Evolutionary conservation across 2,329 filamentous ascomycete species (phyloP), one percentile per base, ranked within the genome.

Genomic region (Fusarium ambrosium): DNA sequence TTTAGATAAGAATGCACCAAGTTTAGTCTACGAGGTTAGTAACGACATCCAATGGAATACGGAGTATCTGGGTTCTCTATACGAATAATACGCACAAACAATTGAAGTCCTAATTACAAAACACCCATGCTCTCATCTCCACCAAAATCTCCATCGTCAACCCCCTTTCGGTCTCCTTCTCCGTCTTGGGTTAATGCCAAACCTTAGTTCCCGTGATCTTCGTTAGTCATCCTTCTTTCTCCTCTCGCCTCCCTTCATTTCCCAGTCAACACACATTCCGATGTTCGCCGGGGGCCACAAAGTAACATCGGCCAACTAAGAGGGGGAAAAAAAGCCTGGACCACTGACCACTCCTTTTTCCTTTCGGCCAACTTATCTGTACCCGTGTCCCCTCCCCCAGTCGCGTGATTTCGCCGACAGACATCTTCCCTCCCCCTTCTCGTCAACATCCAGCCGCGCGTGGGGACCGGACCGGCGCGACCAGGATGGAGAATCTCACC

Each of bases 321-420:
- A 27, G 6, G 6, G 6, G 7, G 4, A 41, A 41, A 20, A 9
- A n/a, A 45, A 51, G 37, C 41, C 59, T 29, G 24, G 39, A 10
- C 48, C 29, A 29, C 27, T 27, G 7, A 27, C 7, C 48, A 60
- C 55, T 64, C 53, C 41, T 43, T 45, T 32, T 62, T 22, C 45
- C 59, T 13, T 16, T 75, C 72, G 72, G 72, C 69, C 65, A 75
- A 75, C 72, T 75, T 75, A 73, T 75, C 69, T 65, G 66, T 62
- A 27, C 39, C 51, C 43, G 61, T 27, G 45, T 45, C 51, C 56
- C 62, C 37, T 62, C 58, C 24, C 45, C 11, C 10, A 32, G 48
- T 61, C 59, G 64, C 56, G 67, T 61, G 41, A 69, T 68, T 75
- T 75, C 66, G 68, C 75, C 77, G 70, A 69, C 68, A 61, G 66